Base-by-base conservation (phyloP, 2,329 filamentous ascomycete genomes). In the Trichoderma sp. region DNA sequence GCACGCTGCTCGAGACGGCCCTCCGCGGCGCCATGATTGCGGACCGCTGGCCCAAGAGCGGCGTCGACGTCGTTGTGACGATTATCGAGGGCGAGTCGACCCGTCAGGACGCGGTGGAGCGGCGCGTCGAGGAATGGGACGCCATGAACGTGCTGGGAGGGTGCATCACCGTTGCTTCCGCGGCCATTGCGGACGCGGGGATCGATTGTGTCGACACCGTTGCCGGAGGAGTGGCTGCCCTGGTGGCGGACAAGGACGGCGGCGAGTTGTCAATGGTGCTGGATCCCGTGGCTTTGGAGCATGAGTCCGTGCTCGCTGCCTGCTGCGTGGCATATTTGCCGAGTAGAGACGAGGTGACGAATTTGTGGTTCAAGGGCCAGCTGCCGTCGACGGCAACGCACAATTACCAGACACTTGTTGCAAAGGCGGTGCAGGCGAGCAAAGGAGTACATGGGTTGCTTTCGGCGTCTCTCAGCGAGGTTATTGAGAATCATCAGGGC, bases 1-100 rank as follows among this genome's bases (percentile, higher is more conserved):
- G 92, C 14, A 90, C 93, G 12, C 94, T 98, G 75, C 81, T 99
- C 3, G 93, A 98, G 77, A 94, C 92, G 17, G 93, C 95, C 28
- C 82, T 99, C 58, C 86, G 93, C 41, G 94, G 94, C 1, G 91
- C 92, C 7, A 88, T 98, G 58, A 94, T 98, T 73, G 93, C 92
- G 15, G 93, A 97, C 75, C 84, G 94, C 65, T 99, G 94, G 92
- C 95, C 95, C n/a, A 99, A 99, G 82, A 97, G 92, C 75, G 93
- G 92, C 51, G 89, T 97, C n/a, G 95, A 99, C 75, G 89, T 99
- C 47, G 89, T 97, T 19, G 88, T 99, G 56, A 97, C 93, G 0
- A 88, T 99, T 56, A 82, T 99, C 19, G 95, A 99, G 78, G 94
- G 92, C 3, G 95, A 98, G 73, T 92, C 97, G 74, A 90, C 94